These are phyloP conservation scores for Brassica cretica DNA, from an alignment of 345 rosid species.

Conservation along the genomic window DNA sequence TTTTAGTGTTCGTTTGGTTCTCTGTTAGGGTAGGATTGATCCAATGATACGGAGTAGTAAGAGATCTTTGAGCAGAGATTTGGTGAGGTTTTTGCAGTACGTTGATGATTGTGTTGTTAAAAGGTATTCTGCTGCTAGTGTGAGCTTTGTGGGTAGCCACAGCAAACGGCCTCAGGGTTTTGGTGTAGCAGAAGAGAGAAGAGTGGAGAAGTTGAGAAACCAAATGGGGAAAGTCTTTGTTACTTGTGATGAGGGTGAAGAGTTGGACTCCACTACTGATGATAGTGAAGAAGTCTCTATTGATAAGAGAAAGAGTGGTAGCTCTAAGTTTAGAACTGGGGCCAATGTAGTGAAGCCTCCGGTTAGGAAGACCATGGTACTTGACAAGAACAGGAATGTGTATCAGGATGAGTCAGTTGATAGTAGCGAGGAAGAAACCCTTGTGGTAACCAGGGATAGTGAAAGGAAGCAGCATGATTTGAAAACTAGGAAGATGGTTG, in stretches of 20 bases:
- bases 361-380: constrained; percentile 54
- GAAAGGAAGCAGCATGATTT: not conserved
- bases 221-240: constrained; percentile 49
- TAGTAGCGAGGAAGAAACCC: constrained; percentile 27
- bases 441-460: constrained; percentile 19
- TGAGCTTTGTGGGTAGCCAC: constrained; percentile 36
- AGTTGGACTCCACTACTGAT: constrained; percentile 49
- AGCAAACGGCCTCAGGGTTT: constrained; percentile 34
- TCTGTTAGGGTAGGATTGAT: constrained; percentile 54
- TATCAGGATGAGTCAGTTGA: constrained; percentile 35
- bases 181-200: constrained; percentile 41
- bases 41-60: constrained; percentile 79
- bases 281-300: constrained; percentile 28
- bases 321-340: constrained; percentile 38
- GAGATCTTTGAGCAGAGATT: constrained; percentile 64
- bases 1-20: not conserved
- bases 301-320: constrained; percentile 26
- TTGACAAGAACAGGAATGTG: constrained; percentile 57
- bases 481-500: constrained; percentile 22
- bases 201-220: constrained; percentile 46
- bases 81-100: constrained; percentile 60
- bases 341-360: constrained; percentile 41
- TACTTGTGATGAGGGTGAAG: constrained; percentile 53
- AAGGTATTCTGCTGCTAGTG: constrained; percentile 45
- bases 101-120: constrained; percentile 53